A percentile compares a stretch with the other conserved stretches of the same genome.
phyloP scores from a whole-genome alignment of 306 rosid species.

The Quercus parvula region DNA sequence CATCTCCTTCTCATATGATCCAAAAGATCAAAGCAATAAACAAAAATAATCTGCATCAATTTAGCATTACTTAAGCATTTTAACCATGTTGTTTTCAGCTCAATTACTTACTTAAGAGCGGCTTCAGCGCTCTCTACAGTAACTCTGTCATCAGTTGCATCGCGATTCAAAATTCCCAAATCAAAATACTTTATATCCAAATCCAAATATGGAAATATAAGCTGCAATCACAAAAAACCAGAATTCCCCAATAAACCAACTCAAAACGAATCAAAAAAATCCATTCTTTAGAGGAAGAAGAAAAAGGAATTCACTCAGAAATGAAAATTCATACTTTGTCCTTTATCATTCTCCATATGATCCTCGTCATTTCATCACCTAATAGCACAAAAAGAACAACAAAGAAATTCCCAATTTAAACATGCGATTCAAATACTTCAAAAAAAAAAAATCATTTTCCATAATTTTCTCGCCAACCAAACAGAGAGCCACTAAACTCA shows the following conservation, averaged over 20 bases:
- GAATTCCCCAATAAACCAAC: neutral
- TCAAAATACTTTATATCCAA: conserved; percentile 87
- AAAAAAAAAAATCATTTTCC: neutral
- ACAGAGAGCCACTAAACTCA: conserved; percentile 13
- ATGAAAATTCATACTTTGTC: conserved; percentile 52
- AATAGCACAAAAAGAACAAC: neutral
- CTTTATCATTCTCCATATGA: conserved; percentile 83
- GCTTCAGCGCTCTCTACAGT: conserved; percentile 95
- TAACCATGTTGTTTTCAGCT: neutral
- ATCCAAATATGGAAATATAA: conserved; percentile 80
- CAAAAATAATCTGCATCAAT: neutral
- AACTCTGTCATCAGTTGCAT: conserved; percentile 83
- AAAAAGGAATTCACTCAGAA: neutral
- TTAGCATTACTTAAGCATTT: neutral
- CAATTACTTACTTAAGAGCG: conserved; percentile 65
- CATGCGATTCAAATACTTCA: neutral
- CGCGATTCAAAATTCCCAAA: conserved; percentile 81
- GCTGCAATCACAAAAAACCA: conserved; percentile 52
- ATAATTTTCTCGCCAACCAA: neutral
- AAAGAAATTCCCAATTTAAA: neutral
- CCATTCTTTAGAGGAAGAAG: neutral
- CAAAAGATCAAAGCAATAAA: neutral
- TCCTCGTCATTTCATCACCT: conserved; percentile 98
- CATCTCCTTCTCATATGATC: neutral
- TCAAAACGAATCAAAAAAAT: neutral